Conservation (phyloP, 106 monocot genomes). For the Dioscorea dumetorum region DNA sequence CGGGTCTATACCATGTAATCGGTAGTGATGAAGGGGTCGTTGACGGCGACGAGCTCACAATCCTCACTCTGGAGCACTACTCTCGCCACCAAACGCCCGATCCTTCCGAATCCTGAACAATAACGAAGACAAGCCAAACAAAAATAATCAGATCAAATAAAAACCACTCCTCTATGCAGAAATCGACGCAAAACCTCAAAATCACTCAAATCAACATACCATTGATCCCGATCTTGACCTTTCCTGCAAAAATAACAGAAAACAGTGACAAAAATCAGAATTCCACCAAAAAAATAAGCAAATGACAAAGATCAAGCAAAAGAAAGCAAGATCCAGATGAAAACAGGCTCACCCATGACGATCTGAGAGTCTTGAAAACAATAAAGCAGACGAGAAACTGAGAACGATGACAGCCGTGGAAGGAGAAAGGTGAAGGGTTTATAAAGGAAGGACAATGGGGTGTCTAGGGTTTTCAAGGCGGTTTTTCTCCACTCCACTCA, state of each 20-base stretch:
- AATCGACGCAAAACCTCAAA: neutral
- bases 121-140: neutral
- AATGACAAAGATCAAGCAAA: neutral
- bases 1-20: constrained; percentile 81
- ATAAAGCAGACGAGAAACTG: neutral
- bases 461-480: neutral
- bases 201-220: constrained; percentile 25
- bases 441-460: neutral
- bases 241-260: constrained; percentile 12
- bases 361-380: neutral
- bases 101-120: constrained; percentile 78
- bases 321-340: neutral
- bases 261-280: constrained; percentile 6
- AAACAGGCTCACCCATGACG: constrained; percentile 9
- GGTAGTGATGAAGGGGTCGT: constrained; percentile 93
- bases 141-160: neutral
- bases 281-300: neutral
- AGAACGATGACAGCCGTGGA: neutral
- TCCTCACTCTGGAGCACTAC: constrained; percentile 77
- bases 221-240: constrained; percentile 97
- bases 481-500: neutral
- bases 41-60: constrained; percentile 91
- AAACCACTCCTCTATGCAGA: neutral
- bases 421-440: neutral
- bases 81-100: constrained; percentile 80